Conservation (phyloP, 1,284 basidiomycete genomes). For the Irpex sp. region DNA sequence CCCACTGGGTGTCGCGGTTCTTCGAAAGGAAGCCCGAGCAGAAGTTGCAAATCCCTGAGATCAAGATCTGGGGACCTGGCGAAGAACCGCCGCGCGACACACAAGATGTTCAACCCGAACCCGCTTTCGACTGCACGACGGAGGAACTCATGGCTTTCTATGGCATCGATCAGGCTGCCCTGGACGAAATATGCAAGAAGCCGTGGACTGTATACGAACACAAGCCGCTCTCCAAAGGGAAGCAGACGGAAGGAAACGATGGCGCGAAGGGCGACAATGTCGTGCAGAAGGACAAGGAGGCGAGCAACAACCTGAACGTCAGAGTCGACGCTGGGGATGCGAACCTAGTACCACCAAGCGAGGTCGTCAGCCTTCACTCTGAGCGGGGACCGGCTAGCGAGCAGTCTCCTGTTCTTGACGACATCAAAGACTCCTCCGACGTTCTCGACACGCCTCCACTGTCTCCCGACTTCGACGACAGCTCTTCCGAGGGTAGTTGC, state of each 20-base stretch:
- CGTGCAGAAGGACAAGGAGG: neutral
- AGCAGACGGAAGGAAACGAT: neutral
- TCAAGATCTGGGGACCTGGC: neutral
- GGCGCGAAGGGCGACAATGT: neutral
- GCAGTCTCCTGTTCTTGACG: neutral
- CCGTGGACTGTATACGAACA: neutral
- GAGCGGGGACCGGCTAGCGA: neutral
- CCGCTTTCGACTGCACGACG: neutral
- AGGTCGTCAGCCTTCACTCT: neutral
- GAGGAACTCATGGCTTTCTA: neutral
- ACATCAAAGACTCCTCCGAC: neutral
- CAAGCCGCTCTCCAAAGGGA: neutral
- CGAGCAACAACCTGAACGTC: neutral
- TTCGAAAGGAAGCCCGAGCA: neutral
- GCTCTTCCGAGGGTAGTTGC: neutral
- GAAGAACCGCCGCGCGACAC: neutral
- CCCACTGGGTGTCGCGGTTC: neutral
- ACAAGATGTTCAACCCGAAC: neutral
- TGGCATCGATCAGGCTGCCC: neutral
- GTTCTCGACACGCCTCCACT: neutral
- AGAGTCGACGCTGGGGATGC: neutral
- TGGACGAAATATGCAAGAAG: neutral
- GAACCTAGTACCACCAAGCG: neutral
- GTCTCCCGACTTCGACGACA: neutral
- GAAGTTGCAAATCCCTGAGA: neutral